phyloP scores from a whole-genome alignment of 78 protist genomes.

The Speleostelium caveatum region DNA sequence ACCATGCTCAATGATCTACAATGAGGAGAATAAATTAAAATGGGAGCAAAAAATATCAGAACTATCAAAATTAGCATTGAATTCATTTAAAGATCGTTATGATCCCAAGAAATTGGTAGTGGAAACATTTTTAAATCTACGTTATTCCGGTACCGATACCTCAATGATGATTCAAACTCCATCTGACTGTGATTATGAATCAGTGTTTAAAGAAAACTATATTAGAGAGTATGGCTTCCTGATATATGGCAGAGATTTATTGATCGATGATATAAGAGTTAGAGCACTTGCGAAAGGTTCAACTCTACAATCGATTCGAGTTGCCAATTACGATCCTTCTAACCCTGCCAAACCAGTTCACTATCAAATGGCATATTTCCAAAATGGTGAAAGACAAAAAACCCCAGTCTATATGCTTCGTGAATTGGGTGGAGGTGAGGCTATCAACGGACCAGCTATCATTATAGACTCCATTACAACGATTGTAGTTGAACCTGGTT shows the following conservation, averaged over 20 bases:
- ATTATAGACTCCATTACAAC: constrained; percentile 89
- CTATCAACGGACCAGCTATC: constrained; percentile 91
- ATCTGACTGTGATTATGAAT: constrained; percentile 30
- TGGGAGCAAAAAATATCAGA: constrained; percentile 17
- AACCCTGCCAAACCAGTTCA: constrained; percentile 32
- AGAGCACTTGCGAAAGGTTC: constrained; percentile 63
- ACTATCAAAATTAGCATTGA: constrained; percentile 30
- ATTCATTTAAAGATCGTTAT: constrained; percentile 4
- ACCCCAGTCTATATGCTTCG: constrained; percentile 72
- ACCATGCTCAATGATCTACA: constrained; percentile 67
- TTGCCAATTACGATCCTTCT: neutral
- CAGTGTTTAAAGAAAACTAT: constrained; percentile 70
- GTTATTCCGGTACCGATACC: constrained; percentile 91
- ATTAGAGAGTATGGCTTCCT: constrained; percentile 85
- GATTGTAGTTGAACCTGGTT: constrained; percentile 88
- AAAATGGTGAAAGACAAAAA: constrained; percentile 20
- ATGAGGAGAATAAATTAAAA: neutral
- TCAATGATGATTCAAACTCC: constrained; percentile 85
- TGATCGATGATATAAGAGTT: constrained; percentile 95
- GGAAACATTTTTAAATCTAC: constrained; percentile 80
- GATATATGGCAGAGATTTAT: constrained; percentile 73
- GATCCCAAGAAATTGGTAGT: neutral
- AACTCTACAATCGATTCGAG: constrained; percentile 14
- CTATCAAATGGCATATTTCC: neutral
- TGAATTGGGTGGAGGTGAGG: constrained; percentile 40